Conservation (phyloP, 371 early-diverging fungal species). For the Mucor piriformis region DNA sequence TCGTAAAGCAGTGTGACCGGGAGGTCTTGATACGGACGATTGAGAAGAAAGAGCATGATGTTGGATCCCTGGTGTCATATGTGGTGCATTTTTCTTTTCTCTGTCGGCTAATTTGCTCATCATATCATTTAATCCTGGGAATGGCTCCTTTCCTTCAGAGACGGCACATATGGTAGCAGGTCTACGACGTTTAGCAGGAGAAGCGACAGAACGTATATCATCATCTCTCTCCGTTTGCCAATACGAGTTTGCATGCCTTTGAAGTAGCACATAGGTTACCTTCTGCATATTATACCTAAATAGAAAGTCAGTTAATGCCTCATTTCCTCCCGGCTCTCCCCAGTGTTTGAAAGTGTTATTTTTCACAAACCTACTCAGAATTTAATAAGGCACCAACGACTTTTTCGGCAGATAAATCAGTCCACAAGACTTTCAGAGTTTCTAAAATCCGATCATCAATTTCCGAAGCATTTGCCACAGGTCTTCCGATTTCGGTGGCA, state of each 20-base stretch:
- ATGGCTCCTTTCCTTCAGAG: slow-evolving; percentile 32
- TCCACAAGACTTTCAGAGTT: slow-evolving; percentile 50
- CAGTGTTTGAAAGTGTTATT: not conserved
- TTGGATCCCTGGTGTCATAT: slow-evolving; percentile 16
- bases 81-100: slow-evolving; percentile 18
- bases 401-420: slow-evolving; percentile 39
- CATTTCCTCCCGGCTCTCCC: no score
- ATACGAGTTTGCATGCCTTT: slow-evolving; percentile 47
- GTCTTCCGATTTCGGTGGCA: slow-evolving; percentile 40
- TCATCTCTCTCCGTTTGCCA: slow-evolving; percentile 50
- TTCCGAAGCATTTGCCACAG: slow-evolving; percentile 32
- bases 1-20: not conserved
- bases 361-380: slow-evolving; percentile 36
- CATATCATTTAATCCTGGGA: slow-evolving; percentile 45
- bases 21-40: slow-evolving; percentile 2
- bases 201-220: slow-evolving; percentile 33
- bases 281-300: slow-evolving; percentile 54
- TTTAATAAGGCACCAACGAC: slow-evolving; percentile 42
- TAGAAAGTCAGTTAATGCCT: not conserved
- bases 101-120: slow-evolving; percentile 36
- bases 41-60: slow-evolving; percentile 13
- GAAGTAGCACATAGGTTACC: slow-evolving; percentile 51
- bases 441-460: slow-evolving; percentile 52
- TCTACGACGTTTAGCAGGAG: slow-evolving; percentile 42
- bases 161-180: slow-evolving; percentile 51